phyloP scores from a whole-genome alignment of 345 rosid species.

The Conringia planisiliqua region DNA sequence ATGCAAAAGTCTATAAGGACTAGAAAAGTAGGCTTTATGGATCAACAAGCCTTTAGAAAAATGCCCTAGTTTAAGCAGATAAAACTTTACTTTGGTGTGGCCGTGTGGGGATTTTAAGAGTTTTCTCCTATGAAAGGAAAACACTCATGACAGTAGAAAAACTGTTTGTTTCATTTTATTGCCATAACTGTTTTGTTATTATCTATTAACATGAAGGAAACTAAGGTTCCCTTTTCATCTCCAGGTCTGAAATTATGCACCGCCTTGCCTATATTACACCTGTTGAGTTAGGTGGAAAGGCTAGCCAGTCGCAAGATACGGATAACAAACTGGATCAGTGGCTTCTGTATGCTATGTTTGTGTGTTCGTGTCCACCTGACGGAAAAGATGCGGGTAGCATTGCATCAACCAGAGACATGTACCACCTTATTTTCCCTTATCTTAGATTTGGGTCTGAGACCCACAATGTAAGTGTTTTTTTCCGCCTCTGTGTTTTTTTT shows the following conservation, averaged over 20 bases:
- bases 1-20: constrained; percentile 4
- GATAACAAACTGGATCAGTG: constrained; percentile 97
- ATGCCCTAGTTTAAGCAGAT: neutral
- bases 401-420: constrained; percentile 77
- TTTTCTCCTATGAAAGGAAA: constrained; percentile 1
- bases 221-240: constrained; percentile 25
- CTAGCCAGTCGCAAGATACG: constrained; percentile 80
- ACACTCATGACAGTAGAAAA: neutral
- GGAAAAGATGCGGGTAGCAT: constrained; percentile 73
- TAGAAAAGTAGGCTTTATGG: constrained; percentile 3
- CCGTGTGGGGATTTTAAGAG: neutral
- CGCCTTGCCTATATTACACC: constrained; percentile 94
- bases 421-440: constrained; percentile 83
- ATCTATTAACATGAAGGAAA: constrained; percentile 4
- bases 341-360: constrained; percentile 94
- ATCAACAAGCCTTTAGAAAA: neutral
- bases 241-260: constrained; percentile 73
- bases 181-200: constrained; percentile 3
- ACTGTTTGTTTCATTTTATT: neutral
- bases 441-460: constrained; percentile 87
- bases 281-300: constrained; percentile 89
- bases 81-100: neutral
- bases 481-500: neutral
- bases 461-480: constrained; percentile 59
- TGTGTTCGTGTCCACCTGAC: constrained; percentile 96